Conservation (phyloP, 2,329 filamentous ascomycete genomes). For the Fusarium euwallaceae region DNA sequence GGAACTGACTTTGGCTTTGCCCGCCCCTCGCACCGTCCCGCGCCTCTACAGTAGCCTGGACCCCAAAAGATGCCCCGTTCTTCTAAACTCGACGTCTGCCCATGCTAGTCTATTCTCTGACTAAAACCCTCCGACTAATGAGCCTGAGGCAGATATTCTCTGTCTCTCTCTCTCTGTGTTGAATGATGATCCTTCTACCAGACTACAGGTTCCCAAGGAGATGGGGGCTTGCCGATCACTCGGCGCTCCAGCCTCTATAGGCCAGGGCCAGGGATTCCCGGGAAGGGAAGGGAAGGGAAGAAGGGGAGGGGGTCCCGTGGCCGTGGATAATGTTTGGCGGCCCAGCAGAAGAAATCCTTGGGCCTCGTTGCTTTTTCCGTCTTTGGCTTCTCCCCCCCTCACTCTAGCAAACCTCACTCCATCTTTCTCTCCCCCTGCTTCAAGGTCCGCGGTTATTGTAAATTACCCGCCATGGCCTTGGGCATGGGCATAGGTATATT, state of each 20-base stretch:
- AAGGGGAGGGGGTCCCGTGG: not conserved
- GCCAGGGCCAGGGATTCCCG: not conserved
- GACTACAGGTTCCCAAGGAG: not conserved
- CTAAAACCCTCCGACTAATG: not conserved
- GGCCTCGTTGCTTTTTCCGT: slow-evolving; percentile 10
- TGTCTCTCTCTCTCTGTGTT: not conserved
- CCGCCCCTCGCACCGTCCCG: slow-evolving; percentile 11
- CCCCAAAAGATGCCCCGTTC: not conserved
- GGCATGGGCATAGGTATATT: not conserved
- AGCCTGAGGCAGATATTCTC: not conserved
- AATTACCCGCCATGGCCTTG: not conserved
- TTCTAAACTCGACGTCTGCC: slow-evolving; percentile 20
- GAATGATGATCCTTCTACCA: not conserved
- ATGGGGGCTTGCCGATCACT: slow-evolving; percentile 21
- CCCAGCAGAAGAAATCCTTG: not conserved
- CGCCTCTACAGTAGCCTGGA: slow-evolving; percentile 3
- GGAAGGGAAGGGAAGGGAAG: not conserved
- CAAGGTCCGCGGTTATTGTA: not conserved
- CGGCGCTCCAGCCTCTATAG: slow-evolving; percentile 1
- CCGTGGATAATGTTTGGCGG: not conserved
- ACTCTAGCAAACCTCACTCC: not conserved
- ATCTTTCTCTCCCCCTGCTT: not conserved
- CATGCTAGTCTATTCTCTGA: not conserved
- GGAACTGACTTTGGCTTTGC: not conserved
- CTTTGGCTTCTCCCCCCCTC: not conserved